phyloP scores from a whole-genome alignment of 352 stramenopile species.

The Phytophthora litchii region DNA sequence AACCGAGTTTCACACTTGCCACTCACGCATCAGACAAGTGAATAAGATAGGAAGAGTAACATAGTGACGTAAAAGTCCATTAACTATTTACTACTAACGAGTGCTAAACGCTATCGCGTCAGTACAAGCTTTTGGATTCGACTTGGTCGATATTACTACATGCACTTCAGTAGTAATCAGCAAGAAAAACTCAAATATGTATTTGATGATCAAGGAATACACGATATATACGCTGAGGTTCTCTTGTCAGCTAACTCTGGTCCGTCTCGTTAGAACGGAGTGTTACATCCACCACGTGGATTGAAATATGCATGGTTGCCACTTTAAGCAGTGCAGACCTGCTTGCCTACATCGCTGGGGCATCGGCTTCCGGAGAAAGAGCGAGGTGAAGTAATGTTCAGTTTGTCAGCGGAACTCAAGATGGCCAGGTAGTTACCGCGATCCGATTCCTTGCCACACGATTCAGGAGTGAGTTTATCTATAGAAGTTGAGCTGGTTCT shows the following conservation, averaged over 20 bases:
- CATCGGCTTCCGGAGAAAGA: slow-evolving; percentile 56
- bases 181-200: slow-evolving; percentile 22
- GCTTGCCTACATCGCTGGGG: slow-evolving; percentile 26
- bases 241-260: slow-evolving; percentile 4
- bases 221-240: slow-evolving; percentile 25
- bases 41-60: slow-evolving; percentile 44
- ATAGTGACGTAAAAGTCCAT: slow-evolving; percentile 20
- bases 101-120: background rate
- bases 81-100: slow-evolving; percentile 17
- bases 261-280: slow-evolving; percentile 22
- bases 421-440: slow-evolving; percentile 65
- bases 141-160: no score
- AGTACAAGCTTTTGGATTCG: no score
- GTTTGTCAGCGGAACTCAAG: slow-evolving; percentile 40
- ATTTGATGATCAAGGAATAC: slow-evolving; percentile 21
- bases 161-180: background rate
- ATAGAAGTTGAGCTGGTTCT: slow-evolving; percentile 33
- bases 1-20: slow-evolving; percentile 76
- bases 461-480: slow-evolving; percentile 55
- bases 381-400: slow-evolving; percentile 44
- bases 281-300: slow-evolving; percentile 20
- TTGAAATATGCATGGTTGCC: slow-evolving; percentile 2
- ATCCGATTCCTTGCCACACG: slow-evolving; percentile 42
- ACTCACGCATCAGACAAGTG: slow-evolving; percentile 75
- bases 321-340: slow-evolving; percentile 25